Conservation (phyloP, 768 basidiomycete species). For the Pleurotus salmoneostramineus region DNA sequence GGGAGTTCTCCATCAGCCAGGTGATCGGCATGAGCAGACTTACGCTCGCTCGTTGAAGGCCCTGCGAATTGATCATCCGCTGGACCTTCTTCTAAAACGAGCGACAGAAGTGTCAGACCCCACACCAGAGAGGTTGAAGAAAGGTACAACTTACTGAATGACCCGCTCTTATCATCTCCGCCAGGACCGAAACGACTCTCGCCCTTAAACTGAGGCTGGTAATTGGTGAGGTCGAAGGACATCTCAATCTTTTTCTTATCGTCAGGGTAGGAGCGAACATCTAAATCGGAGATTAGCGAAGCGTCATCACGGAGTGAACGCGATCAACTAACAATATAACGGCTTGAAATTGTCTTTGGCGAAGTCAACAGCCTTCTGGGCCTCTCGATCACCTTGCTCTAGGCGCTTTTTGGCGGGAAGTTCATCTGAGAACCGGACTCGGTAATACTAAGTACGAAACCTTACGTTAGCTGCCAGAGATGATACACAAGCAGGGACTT, state of each 20-base stretch:
- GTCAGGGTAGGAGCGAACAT: slow-evolving; percentile 36
- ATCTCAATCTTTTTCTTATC: slow-evolving; percentile 47
- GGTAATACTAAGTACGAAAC: slow-evolving; percentile 29
- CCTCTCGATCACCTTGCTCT: slow-evolving; percentile 23
- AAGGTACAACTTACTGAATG: background rate
- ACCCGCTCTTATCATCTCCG: slow-evolving; percentile 14
- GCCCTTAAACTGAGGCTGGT: slow-evolving; percentile 34
- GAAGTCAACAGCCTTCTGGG: slow-evolving; percentile 20
- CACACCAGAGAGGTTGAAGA: background rate
- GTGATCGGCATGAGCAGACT: background rate
- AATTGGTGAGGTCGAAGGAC: slow-evolving; percentile 47
- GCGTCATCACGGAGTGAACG: background rate
- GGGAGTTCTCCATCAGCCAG: slow-evolving; percentile 1
- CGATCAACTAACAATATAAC: slow-evolving; percentile 27
- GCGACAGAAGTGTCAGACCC: background rate
- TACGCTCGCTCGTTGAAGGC: background rate
- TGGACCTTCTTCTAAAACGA: background rate
- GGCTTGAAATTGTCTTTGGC: slow-evolving; percentile 36
- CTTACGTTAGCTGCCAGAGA: background rate
- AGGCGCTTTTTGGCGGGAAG: slow-evolving; percentile 23
- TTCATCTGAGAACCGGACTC: slow-evolving; percentile 28
- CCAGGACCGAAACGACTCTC: slow-evolving; percentile 12
- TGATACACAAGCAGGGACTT: background rate
- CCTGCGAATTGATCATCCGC: background rate
- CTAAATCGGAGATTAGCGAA: background rate